Conservation (phyloP, 1,284 basidiomycete species). For the Ceratobasidium sp. region DNA sequence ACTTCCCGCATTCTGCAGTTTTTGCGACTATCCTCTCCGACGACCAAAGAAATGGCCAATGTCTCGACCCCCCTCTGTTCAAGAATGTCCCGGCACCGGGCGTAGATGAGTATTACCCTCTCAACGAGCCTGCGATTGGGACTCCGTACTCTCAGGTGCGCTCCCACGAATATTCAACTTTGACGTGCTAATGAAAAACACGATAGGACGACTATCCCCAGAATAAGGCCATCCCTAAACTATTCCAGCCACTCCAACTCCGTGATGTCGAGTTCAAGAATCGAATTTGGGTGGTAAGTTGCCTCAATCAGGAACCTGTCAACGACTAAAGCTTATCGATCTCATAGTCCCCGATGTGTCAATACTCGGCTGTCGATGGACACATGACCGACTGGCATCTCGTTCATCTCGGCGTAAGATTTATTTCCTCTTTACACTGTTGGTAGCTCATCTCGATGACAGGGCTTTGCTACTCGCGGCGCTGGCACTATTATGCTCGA, state of each 20-base stretch:
- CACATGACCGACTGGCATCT: constrained; percentile 81
- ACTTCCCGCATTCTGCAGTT: background rate
- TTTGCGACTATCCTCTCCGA: background rate
- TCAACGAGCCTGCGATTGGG: constrained; percentile 69
- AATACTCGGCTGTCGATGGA: constrained; percentile 73
- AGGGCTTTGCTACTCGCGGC: constrained; percentile 51
- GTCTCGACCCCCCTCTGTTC: background rate
- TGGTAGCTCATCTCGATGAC: constrained; percentile 18
- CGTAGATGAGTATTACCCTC: constrained; percentile 59
- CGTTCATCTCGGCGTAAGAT: constrained; percentile 70
- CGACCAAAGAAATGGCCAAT: background rate
- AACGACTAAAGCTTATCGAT: background rate
- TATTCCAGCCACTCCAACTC: constrained; percentile 74
- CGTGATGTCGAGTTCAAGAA: constrained; percentile 73
- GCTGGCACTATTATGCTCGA: constrained; percentile 71
- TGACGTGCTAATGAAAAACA: background rate
- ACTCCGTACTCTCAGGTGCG: constrained; percentile 53
- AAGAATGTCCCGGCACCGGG: constrained; percentile 22
- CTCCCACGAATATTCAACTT: background rate
- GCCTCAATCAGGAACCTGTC: background rate
- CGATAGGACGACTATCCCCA: constrained; percentile 54
- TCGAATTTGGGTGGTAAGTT: constrained; percentile 64
- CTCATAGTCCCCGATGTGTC: constrained; percentile 40
- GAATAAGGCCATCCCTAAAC: constrained; percentile 59
- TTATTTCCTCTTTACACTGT: constrained; percentile 37